A percentile compares a stretch with the other conserved stretches of the same genome.
phyloP scores from a whole-genome alignment of 2,329 filamentous ascomycete genomes.

The Fusarium sp. region DNA sequence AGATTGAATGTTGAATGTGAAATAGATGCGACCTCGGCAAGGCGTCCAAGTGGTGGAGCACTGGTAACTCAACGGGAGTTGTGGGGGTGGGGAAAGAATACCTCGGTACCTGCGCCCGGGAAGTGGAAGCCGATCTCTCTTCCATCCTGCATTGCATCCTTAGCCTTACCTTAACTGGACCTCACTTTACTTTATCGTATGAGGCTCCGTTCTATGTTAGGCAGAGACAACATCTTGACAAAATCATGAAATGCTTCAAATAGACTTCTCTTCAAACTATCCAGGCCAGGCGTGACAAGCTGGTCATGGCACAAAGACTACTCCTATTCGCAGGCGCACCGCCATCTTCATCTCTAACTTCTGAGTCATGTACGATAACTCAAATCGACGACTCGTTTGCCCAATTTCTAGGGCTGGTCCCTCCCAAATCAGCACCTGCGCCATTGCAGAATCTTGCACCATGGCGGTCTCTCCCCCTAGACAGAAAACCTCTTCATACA shows the following conservation, averaged over 20 bases:
- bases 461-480: slow-evolving; percentile 67
- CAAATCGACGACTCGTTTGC: slow-evolving; percentile 44
- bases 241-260: slow-evolving; percentile 6
- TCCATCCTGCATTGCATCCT: not conserved
- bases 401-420: slow-evolving; percentile 41
- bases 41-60: not conserved
- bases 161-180: not conserved
- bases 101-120: slow-evolving; percentile 39
- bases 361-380: slow-evolving; percentile 47
- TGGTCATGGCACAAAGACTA: slow-evolving; percentile 47
- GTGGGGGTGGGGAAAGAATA: slow-evolving; percentile 32
- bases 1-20: not conserved
- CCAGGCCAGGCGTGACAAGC: not conserved
- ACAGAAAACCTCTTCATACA: slow-evolving; percentile 58
- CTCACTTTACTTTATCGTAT: not conserved
- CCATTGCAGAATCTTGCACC: slow-evolving; percentile 53
- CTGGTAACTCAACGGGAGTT: slow-evolving; percentile 8
- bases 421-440: not conserved
- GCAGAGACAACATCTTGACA: not conserved
- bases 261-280: not conserved
- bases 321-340: slow-evolving; percentile 55
- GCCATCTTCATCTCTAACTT: slow-evolving; percentile 44
- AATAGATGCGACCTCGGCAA: slow-evolving; percentile 34
- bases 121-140: slow-evolving; percentile 25
- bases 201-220: not conserved